Conservation (phyloP, 164 flowering plant genomes). For the Liriodendron chinense region DNA sequence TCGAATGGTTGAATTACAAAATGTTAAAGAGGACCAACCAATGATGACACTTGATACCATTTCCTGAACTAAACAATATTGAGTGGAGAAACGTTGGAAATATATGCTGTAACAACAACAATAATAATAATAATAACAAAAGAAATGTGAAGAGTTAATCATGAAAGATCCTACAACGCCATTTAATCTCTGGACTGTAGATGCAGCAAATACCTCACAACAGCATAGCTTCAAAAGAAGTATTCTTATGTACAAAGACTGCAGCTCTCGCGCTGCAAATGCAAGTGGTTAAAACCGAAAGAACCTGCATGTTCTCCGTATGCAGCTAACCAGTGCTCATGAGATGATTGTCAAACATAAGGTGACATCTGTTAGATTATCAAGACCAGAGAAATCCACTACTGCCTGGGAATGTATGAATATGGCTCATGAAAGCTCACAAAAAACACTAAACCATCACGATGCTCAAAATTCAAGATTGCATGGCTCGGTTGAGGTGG, state of each 20-base stretch:
- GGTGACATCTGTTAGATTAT: background rate
- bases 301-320: background rate
- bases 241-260: background rate
- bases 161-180: background rate
- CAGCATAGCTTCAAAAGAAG: background rate
- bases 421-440: background rate
- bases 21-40: no score
- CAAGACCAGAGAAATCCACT: background rate
- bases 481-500: conserved; percentile 3
- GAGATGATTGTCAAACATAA: background rate
- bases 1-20: no score
- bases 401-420: background rate
- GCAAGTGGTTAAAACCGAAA: background rate
- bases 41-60: no score
- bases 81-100: background rate
- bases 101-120: background rate
- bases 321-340: background rate
- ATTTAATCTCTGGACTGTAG: background rate
- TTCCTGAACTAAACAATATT: no score
- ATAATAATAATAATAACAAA: no score
- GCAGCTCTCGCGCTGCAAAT: background rate
- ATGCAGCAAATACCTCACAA: background rate
- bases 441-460: background rate
- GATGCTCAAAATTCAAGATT: background rate
- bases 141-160: background rate